phyloP scores from a whole-genome alignment of 768 basidiomycete genomes.

The Coprinopsis sp. region DNA sequence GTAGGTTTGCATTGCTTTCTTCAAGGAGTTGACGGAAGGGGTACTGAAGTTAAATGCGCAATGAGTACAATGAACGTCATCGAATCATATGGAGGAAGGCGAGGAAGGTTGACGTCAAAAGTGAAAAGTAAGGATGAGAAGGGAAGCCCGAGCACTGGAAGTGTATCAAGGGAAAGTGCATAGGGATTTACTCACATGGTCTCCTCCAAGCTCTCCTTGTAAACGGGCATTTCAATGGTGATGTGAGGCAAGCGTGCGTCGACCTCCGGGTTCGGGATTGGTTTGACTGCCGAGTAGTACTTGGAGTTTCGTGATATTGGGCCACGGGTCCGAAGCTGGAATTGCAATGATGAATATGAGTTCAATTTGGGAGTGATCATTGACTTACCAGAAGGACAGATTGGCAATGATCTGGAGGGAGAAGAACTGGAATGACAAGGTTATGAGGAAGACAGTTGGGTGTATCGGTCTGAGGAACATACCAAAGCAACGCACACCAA shows the following conservation, averaged over 20 bases:
- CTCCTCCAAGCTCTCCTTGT: slow-evolving; percentile 79
- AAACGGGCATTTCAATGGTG: slow-evolving; percentile 81
- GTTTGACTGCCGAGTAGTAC: slow-evolving; percentile 72
- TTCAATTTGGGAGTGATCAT: background rate
- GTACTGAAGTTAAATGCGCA: too few species aligned
- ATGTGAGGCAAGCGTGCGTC: slow-evolving; percentile 68
- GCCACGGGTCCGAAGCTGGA: slow-evolving; percentile 74
- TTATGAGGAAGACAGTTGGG: slow-evolving; percentile 3
- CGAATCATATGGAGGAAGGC: too few species aligned
- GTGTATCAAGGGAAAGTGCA: slow-evolving; percentile 1
- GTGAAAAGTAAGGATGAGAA: slow-evolving; percentile 2
- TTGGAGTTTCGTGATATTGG: slow-evolving; percentile 82
- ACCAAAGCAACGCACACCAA: slow-evolving; percentile 75
- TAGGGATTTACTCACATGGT: slow-evolving; percentile 59
- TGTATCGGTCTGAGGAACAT: slow-evolving; percentile 2
- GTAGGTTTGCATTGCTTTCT: slow-evolving; percentile 88
- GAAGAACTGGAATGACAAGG: slow-evolving; percentile 52
- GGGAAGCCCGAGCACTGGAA: background rate
- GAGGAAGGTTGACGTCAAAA: too few species aligned
- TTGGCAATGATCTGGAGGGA: slow-evolving; percentile 63
- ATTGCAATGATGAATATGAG: background rate
- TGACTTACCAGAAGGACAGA: slow-evolving; percentile 56
- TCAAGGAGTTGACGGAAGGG: slow-evolving; percentile 71
- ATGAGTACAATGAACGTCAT: too few species aligned
- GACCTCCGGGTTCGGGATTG: slow-evolving; percentile 56